Evolutionary conservation across 495 filamentous ascomycete species (phyloP), one percentile per base, ranked within the genome.

Genomic region (Mycothermus thermophilus): DNA sequence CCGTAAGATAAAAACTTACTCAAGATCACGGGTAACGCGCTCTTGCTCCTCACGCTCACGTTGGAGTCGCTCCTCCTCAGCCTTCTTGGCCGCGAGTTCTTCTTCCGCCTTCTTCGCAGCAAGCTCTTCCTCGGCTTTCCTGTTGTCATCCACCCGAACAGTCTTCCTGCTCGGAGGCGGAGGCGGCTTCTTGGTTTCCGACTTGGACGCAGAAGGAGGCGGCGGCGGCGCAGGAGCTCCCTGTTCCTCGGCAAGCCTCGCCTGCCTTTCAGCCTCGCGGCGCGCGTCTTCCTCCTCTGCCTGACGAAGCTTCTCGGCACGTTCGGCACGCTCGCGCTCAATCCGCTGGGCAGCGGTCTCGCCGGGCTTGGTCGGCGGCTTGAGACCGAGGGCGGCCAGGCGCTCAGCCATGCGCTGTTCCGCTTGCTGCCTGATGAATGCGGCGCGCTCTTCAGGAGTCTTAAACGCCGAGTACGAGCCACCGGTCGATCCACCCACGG

Each of bases 321-420:
- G 69, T 44, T 96, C 90, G 41, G 74, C 82, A 43, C 70, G 75
- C 57, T 99, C 90, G 14, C 90, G 77, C 47, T 95, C 92, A 37
- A 79, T 72, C 28, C 86, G 73, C 59, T 96, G 86, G 34, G 77
- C 68, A 2, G 85, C 60, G 17, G 78, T 80, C 58, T 99, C 90
- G 3, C 74, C 71, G 13, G 71, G 57, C 40, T 74, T 80, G 2
- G 72, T 60, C 19, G 81, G 74, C 18, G 86, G 73, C 49, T 85
- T 90, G 44, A 99, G 72, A 12, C 90, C 90, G 36, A 94, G 72
- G 30, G 88, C 90, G 28, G 92, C 92, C 43, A 99, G 75, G 32
- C 90, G 75, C 55, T 96, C 92, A n/a, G 88, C 86, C 80, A 99
- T 95, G 29, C 87, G 80, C 51, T 85, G 83, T 56, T 96, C 86